Conservation (phyloP, 108 stramenopile genomes). For the Skeletonema tropicum region DNA sequence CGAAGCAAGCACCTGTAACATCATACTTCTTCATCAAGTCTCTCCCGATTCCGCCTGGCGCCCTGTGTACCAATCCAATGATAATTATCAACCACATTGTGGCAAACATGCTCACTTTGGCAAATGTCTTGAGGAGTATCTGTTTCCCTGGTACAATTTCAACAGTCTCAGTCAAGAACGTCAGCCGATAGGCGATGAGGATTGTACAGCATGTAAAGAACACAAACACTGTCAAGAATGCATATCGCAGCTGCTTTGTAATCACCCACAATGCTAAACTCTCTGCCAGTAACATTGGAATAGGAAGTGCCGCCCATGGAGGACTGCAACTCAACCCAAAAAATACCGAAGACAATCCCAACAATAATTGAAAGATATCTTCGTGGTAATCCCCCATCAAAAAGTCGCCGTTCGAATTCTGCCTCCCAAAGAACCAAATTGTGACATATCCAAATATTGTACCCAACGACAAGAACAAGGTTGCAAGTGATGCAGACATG, state of each 20-base stretch:
- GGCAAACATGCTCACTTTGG: constrained; percentile 44
- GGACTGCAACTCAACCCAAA: constrained; percentile 73
- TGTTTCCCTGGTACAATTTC: constrained; percentile 49
- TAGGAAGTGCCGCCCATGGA: constrained; percentile 75
- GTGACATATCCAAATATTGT: constrained; percentile 52
- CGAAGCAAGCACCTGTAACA: constrained; percentile 55
- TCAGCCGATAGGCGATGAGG: constrained; percentile 72
- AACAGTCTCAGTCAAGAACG: constrained; percentile 54
- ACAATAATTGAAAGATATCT: constrained; percentile 70
- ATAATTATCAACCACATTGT: constrained; percentile 58
- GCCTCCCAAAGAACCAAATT: constrained; percentile 67
- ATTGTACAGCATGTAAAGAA: constrained; percentile 62
- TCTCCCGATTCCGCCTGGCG: constrained; percentile 61
- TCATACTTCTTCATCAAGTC: constrained; percentile 60
- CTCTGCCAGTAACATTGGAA: constrained; percentile 72
- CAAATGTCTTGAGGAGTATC: constrained; percentile 60
- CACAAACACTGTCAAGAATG: constrained; percentile 72
- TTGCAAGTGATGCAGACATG: constrained; percentile 30
- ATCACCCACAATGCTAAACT: constrained; percentile 71
- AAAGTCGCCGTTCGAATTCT: constrained; percentile 49
- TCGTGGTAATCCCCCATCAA: constrained; percentile 86
- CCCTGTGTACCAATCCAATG: constrained; percentile 64
- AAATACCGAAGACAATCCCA: constrained; percentile 56
- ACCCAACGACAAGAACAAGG: constrained; percentile 60
- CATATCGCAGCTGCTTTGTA: constrained; percentile 73